These are phyloP conservation scores for Volutella citrinella DNA, from an alignment of 2,329 filamentous ascomycete genomes.

Conservation along the genomic window DNA sequence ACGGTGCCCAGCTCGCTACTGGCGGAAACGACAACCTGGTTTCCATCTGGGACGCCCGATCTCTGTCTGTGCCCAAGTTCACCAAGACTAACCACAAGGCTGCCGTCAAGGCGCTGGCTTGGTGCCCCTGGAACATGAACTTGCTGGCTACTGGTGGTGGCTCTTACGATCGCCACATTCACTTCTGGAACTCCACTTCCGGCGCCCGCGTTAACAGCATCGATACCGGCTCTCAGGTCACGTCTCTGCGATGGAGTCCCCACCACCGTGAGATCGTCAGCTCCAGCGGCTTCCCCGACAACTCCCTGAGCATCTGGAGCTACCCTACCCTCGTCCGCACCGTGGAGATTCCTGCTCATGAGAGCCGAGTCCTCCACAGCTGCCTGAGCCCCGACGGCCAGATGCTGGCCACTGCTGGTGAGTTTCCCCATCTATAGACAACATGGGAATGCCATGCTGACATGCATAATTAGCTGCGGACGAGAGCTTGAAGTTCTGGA, in stretches of 20 bases:
- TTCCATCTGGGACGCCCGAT: slow-evolving; percentile 97
- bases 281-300: slow-evolving; percentile 98
- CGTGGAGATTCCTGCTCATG: slow-evolving; percentile 95
- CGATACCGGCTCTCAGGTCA: slow-evolving; percentile 96
- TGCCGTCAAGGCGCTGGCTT: slow-evolving; percentile 94
- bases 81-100: slow-evolving; percentile 99
- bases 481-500: slow-evolving; percentile 99
- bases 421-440: too few species aligned
- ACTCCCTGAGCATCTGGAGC: slow-evolving; percentile 98
- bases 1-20: slow-evolving; percentile 94
- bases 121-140: slow-evolving; percentile 99
- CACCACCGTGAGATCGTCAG: slow-evolving; percentile 98
- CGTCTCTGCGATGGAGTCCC: slow-evolving; percentile 92
- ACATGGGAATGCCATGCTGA: too few species aligned
- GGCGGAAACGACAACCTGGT: slow-evolving; percentile 99
- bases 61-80: slow-evolving; percentile 91
- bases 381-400: slow-evolving; percentile 96
- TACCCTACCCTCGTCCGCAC: slow-evolving; percentile 97
- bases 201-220: slow-evolving; percentile 98
- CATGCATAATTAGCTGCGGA: slow-evolving; percentile 77
- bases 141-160: slow-evolving; percentile 94
- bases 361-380: slow-evolving; percentile 94
- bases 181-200: slow-evolving; percentile 99
- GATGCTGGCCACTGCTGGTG: slow-evolving; percentile 90
- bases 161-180: slow-evolving; percentile 95